Percentiles rank a stretch among this genome's conserved stretches.
These are phyloP conservation scores for Penicillium sp. DNA, from an alignment of 2,329 filamentous ascomycete species.

Conservation along the genomic window DNA sequence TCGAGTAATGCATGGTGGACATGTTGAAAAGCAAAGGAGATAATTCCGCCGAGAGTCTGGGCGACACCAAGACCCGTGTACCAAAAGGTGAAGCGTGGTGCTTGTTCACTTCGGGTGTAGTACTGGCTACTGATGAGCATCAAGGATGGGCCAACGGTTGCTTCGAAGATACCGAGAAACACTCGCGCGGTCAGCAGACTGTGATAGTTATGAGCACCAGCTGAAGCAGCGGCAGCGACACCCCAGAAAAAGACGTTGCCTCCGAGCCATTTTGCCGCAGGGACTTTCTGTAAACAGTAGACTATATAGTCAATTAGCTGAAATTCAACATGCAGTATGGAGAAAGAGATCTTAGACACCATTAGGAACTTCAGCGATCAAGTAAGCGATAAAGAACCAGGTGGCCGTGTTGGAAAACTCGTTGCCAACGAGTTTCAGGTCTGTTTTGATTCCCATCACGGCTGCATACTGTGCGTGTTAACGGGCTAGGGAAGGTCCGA, in stretches of 20 bases:
- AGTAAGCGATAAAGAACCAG: conserved; percentile 56
- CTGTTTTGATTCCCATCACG: conserved; percentile 57
- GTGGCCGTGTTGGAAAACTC: conserved; percentile 58
- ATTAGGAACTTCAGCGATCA: conserved; percentile 56
- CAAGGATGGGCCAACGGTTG: conserved; percentile 55
- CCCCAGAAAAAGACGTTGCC: conserved; percentile 55
- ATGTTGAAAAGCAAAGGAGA: conserved; percentile 53
- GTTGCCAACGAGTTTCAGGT: conserved; percentile 52
- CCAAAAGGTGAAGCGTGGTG: conserved; percentile 57
- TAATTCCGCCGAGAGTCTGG: conserved; percentile 38
- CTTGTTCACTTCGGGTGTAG: conserved; percentile 55
- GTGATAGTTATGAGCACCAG: conserved; percentile 51
- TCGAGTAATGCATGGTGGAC: conserved; percentile 37
- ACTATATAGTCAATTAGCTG: conserved; percentile 5
- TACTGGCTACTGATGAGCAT: conserved; percentile 59
- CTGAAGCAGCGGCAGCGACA: conserved; percentile 37
- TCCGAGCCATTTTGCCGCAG: conserved; percentile 48
- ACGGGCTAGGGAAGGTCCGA: not conserved
- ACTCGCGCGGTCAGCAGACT: conserved; percentile 53
- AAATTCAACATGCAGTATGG: not conserved
- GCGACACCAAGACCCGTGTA: conserved; percentile 57
- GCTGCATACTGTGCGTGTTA: conserved; percentile 48
- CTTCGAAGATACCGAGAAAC: conserved; percentile 58
- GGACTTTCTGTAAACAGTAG: conserved; percentile 23
- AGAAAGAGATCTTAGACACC: conserved; percentile 33